These are phyloP conservation scores for Cyathus striatus DNA, from an alignment of 768 basidiomycete species.

Conservation along the genomic window DNA sequence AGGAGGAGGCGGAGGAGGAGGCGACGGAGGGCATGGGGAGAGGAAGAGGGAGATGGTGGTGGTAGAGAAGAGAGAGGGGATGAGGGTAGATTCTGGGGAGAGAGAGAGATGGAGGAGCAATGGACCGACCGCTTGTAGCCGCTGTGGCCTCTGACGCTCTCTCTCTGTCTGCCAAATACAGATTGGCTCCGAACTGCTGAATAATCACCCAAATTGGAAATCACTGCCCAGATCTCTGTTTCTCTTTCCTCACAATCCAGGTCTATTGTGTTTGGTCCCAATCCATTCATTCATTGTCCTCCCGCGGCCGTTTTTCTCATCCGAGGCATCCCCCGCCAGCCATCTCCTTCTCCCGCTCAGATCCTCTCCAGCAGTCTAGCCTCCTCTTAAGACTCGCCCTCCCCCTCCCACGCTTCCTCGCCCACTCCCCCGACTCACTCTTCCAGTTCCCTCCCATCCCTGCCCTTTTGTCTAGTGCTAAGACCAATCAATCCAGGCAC, in stretches of 20 bases:
- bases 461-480: neutral
- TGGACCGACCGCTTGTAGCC: too few species aligned
- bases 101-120: conserved; percentile 37
- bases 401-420: conserved; percentile 13
- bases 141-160: too few species aligned
- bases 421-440: neutral
- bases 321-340: neutral
- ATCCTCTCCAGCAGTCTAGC: neutral
- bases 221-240: too few species aligned
- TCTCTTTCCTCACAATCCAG: too few species aligned
- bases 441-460: neutral
- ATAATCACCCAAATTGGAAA: too few species aligned
- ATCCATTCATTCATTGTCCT: neutral
- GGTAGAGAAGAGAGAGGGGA: too few species aligned
- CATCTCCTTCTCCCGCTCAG: conserved; percentile 1
- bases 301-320: conserved; percentile 3
- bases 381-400: neutral
- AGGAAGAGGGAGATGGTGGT: too few species aligned
- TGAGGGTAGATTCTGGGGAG: conserved; percentile 33
- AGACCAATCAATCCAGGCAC: neutral
- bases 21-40: conserved; percentile 26
- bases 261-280: too few species aligned
- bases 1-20: conserved; percentile 10
- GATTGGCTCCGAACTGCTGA: too few species aligned
- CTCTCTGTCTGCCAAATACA: too few species aligned